These are phyloP conservation scores for Starmerella geochares DNA, from an alignment of 805 yeast genomes.

Conservation along the genomic window DNA sequence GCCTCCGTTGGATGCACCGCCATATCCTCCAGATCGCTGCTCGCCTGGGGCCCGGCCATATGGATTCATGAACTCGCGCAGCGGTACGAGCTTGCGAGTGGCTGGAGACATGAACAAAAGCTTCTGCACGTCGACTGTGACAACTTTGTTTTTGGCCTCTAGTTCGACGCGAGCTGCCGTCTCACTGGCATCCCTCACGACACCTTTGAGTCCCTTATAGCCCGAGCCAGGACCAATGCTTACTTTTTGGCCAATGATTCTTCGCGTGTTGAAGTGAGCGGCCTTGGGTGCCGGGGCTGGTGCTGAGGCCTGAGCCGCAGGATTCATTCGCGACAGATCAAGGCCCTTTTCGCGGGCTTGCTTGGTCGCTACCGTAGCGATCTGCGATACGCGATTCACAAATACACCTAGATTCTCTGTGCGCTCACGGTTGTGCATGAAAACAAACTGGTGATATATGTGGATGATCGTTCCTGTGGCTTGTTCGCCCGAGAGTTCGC, in stretches of 20 bases:
- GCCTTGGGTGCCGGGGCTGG: constrained; percentile 36
- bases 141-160: constrained; percentile 81
- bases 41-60: constrained; percentile 14
- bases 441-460: constrained; percentile 68
- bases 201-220: constrained; percentile 89
- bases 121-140: constrained; percentile 71
- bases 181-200: constrained; percentile 87
- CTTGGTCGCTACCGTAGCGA: constrained; percentile 76
- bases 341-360: constrained; percentile 54
- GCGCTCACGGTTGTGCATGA: constrained; percentile 68
- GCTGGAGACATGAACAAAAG: constrained; percentile 61
- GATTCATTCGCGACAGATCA: constrained; percentile 84
- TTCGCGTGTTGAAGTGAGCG: constrained; percentile 24
- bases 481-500: constrained; percentile 70
- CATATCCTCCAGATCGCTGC: constrained; percentile 8
- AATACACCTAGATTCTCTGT: constrained; percentile 86
- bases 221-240: constrained; percentile 79
- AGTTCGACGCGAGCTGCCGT: constrained; percentile 84
- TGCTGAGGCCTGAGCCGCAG: constrained; percentile 40
- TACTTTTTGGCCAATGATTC: constrained; percentile 69
- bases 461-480: constrained; percentile 84
- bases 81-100: constrained; percentile 53
- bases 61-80: constrained; percentile 59
- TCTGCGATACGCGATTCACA: constrained; percentile 63
- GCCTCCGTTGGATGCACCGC: constrained; percentile 15